These are phyloP conservation scores for Vinca major DNA, from an alignment of 305 asterid genomes.

Conservation along the genomic window DNA sequence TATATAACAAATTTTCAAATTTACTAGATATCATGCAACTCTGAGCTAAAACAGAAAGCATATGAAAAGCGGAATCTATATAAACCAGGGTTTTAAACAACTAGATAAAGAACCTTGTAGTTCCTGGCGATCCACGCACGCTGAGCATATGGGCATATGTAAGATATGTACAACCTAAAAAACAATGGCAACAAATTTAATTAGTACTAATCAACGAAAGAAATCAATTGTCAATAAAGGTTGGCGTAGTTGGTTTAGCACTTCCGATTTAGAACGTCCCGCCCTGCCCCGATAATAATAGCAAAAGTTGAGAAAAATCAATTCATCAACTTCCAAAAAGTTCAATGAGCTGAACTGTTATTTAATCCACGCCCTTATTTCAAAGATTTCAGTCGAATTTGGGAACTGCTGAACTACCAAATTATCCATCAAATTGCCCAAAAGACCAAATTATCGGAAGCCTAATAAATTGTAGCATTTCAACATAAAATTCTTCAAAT, in stretches of 20 bases:
- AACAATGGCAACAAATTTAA: background rate
- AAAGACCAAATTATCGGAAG: background rate
- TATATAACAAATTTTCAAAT: background rate
- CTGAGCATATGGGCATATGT: constrained; percentile 77
- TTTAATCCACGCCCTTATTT: background rate
- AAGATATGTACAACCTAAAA: constrained; percentile 69
- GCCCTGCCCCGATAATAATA: no score
- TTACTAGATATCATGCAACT: background rate
- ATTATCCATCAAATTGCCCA: background rate
- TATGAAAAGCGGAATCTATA: background rate
- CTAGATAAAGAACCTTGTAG: constrained; percentile 48
- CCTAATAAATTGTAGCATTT: background rate
- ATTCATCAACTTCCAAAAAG: no score
- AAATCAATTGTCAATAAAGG: background rate
- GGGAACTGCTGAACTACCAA: background rate
- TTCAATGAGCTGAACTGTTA: background rate
- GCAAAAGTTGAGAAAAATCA: no score
- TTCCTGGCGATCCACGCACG: constrained; percentile 81
- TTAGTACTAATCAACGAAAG: background rate
- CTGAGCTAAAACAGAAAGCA: background rate
- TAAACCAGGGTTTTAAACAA: constrained; percentile 4
- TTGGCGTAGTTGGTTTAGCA: no score
- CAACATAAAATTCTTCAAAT: background rate
- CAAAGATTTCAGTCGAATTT: background rate
- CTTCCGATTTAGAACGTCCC: no score